These are phyloP conservation scores for Macrocybe gigantea DNA, from an alignment of 768 basidiomycete species.

Conservation along the genomic window DNA sequence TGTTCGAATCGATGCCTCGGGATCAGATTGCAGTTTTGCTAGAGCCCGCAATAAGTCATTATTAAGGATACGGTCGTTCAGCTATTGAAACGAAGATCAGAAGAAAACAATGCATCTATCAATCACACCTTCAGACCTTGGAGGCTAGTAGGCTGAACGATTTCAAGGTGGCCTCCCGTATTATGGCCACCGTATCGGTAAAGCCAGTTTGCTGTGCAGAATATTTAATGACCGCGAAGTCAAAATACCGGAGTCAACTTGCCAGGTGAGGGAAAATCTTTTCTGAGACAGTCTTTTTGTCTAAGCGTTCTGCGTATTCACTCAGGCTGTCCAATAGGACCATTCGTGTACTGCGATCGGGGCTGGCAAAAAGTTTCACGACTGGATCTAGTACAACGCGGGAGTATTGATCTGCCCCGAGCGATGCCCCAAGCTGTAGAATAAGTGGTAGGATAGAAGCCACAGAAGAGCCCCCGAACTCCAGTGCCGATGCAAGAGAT, in stretches of 20 bases:
- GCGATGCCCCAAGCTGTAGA: constrained; percentile 69
- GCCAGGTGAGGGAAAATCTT: constrained; percentile 94
- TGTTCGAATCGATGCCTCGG: constrained; percentile 92
- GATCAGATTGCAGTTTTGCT: constrained; percentile 88
- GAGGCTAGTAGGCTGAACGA: constrained; percentile 79
- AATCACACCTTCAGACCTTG: constrained; percentile 45
- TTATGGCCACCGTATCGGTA: constrained; percentile 87
- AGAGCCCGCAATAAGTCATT: constrained; percentile 92
- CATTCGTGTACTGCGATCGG: constrained; percentile 92
- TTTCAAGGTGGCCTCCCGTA: constrained; percentile 92
- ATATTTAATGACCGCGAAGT: not conserved
- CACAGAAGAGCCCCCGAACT: constrained; percentile 74
- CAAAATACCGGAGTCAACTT: constrained; percentile 17
- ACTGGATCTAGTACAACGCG: constrained; percentile 70
- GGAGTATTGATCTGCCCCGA: constrained; percentile 66
- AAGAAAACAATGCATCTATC: not conserved
- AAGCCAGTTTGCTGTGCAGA: constrained; percentile 84
- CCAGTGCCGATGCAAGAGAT: constrained; percentile 70
- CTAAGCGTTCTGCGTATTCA: constrained; percentile 82
- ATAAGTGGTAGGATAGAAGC: constrained; percentile 79
- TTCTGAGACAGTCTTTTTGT: constrained; percentile 78
- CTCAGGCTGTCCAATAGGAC: constrained; percentile 82
- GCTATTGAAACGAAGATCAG: constrained; percentile 32
- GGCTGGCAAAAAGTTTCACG: constrained; percentile 78
- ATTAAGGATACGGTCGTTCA: constrained; percentile 88